A percentile compares a stretch with the other conserved stretches of the same genome.
phyloP scores from a whole-genome alignment of 1,139 yeast genomes.

The Yamadazyma dendronema region DNA sequence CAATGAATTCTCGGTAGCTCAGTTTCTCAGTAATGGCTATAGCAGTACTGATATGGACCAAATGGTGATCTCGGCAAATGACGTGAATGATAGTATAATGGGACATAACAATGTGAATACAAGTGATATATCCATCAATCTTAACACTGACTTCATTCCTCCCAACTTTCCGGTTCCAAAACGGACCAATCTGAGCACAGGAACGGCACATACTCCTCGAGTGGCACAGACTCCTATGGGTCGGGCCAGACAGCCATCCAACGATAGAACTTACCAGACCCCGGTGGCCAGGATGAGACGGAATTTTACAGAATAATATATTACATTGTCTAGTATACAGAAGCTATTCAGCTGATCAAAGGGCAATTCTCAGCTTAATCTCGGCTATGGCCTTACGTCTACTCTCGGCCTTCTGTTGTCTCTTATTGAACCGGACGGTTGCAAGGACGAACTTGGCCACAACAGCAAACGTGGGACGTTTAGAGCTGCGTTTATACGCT shows the following conservation, averaged over 20 bases:
- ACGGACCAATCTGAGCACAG: conserved; percentile 12
- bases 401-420: conserved; percentile 28
- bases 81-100: conserved; percentile 30
- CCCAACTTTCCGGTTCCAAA: conserved; percentile 20
- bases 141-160: conserved; percentile 29
- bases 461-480: conserved; percentile 29
- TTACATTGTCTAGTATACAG: conserved; percentile 4
- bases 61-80: conserved; percentile 9
- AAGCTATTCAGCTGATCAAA: conserved; percentile 2
- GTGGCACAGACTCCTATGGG: conserved; percentile 32
- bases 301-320: conserved; percentile 12
- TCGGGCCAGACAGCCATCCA: conserved; percentile 37
- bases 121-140: conserved; percentile 30
- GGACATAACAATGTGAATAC: conserved; percentile 15
- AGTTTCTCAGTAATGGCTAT: conserved; percentile 40
- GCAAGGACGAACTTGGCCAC: conserved; percentile 58
- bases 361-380: conserved; percentile 15
- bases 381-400: conserved; percentile 25
- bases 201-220: conserved; percentile 34
- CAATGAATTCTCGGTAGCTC: conserved; percentile 24
- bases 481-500: conserved; percentile 20
- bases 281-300: conserved; percentile 39
- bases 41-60: conserved; percentile 18
- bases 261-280: conserved; percentile 43
- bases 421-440: conserved; percentile 47